Conservation (phyloP, 208 protist species). For the Trypanosoma scelopori region DNA sequence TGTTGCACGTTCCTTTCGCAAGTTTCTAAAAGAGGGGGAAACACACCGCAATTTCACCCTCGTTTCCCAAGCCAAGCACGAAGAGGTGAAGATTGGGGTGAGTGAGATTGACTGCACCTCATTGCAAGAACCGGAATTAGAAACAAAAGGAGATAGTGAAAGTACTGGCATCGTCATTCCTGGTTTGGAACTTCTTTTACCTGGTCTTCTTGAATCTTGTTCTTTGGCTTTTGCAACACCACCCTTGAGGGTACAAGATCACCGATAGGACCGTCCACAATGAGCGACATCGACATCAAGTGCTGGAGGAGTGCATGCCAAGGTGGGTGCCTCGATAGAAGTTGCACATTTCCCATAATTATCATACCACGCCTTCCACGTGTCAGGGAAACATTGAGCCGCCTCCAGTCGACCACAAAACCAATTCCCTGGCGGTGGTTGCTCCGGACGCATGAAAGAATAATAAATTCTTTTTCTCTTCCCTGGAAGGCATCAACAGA, state of each 20-base stretch:
- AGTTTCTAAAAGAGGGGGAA: no score
- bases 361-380: conserved; percentile 95
- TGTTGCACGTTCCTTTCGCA: no score
- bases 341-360: conserved; percentile 94
- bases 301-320: conserved; percentile 25
- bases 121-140: not conserved
- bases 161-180: not conserved
- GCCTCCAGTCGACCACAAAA: conserved; percentile 95
- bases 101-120: not conserved
- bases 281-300: conserved; percentile 22
- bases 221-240: conserved; percentile 22
- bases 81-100: not conserved
- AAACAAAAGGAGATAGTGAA: not conserved
- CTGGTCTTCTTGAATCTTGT: not conserved
- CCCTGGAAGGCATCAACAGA: conserved; percentile 97
- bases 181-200: conserved; percentile 23
- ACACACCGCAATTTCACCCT: not conserved
- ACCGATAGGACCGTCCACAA: conserved; percentile 27
- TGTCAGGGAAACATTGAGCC: conserved; percentile 98
- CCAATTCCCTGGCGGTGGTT: conserved; percentile 96
- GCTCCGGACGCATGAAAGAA: conserved; percentile 96
- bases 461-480: conserved; percentile 98
- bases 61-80: no score
- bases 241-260: conserved; percentile 23
- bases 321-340: conserved; percentile 54